These are phyloP conservation scores for Suhomyces panamericanus DNA, from an alignment of 1,139 yeast species.

Conservation along the genomic window DNA sequence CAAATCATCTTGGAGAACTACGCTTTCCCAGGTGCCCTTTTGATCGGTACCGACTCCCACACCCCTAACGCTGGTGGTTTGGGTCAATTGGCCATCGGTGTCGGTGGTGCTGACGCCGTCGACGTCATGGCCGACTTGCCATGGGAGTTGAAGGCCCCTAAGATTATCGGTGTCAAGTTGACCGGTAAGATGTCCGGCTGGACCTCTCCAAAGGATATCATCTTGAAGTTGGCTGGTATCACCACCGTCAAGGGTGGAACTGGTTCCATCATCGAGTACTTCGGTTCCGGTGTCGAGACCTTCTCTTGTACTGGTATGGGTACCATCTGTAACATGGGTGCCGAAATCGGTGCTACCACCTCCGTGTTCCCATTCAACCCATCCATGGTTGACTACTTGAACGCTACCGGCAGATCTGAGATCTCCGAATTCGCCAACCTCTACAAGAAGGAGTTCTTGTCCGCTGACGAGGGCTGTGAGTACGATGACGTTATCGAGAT, in stretches of 20 bases:
- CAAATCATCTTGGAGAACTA: conserved; percentile 97
- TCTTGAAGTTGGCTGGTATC: conserved; percentile 93
- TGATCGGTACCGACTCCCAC: conserved; percentile 98
- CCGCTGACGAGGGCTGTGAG: conserved; percentile 93
- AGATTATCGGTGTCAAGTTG: conserved; percentile 93
- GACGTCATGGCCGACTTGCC: conserved; percentile 95
- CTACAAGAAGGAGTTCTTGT: conserved; percentile 74
- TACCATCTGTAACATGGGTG: conserved; percentile 99
- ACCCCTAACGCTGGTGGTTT: conserved; percentile 99
- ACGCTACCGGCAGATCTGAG: conserved; percentile 82
- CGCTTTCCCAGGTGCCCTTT: conserved; percentile 96
- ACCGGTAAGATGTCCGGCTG: conserved; percentile 96
- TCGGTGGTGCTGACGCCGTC: conserved; percentile 99
- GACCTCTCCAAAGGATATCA: conserved; percentile 98
- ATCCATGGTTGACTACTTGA: conserved; percentile 85
- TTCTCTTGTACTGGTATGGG: conserved; percentile 99
- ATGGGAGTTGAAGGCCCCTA: conserved; percentile 99
- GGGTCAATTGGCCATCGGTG: conserved; percentile 98
- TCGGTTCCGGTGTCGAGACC: conserved; percentile 94
- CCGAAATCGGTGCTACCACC: conserved; percentile 99
- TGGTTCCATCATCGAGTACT: conserved; percentile 95
- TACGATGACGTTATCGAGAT: conserved; percentile 96
- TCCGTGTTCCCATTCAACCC: conserved; percentile 96
- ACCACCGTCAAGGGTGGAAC: conserved; percentile 99
- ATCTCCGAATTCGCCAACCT: conserved; percentile 80